Conservation (phyloP, 2,329 filamentous ascomycete species). For the Alternaria incomplexa region DNA sequence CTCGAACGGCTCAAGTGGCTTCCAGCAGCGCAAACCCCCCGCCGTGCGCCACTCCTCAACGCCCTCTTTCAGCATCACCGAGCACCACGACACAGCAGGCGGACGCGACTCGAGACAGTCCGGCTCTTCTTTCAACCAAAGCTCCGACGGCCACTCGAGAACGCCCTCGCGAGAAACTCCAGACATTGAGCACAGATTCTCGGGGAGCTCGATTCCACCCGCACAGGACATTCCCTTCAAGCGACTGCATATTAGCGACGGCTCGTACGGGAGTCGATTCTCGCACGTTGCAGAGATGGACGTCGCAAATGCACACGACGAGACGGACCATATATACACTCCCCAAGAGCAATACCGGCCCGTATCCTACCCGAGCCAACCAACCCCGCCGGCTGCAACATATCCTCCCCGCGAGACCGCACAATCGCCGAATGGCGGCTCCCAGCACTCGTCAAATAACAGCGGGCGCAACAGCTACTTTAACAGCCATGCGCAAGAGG, state of each 20-base stretch:
- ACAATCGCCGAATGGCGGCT: slow-evolving; percentile 35
- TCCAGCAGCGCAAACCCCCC: slow-evolving; percentile 35
- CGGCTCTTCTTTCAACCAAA: slow-evolving; percentile 39
- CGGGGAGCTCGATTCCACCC: slow-evolving; percentile 30
- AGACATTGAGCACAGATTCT: slow-evolving; percentile 33
- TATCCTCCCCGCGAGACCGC: slow-evolving; percentile 32
- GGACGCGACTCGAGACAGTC: slow-evolving; percentile 45
- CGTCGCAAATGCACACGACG: slow-evolving; percentile 33
- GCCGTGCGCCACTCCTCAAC: slow-evolving; percentile 28
- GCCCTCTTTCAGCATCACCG: slow-evolving; percentile 41
- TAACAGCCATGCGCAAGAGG: slow-evolving; percentile 41
- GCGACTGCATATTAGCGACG: slow-evolving; percentile 43
- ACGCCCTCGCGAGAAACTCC: slow-evolving; percentile 44
- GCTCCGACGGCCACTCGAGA: slow-evolving; percentile 44
- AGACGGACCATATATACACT: slow-evolving; percentile 27
- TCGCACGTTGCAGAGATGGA: slow-evolving; percentile 43
- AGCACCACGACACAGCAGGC: slow-evolving; percentile 37
- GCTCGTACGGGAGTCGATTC: slow-evolving; percentile 38
- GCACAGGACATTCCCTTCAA: slow-evolving; percentile 44
- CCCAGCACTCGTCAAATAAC: slow-evolving; percentile 40
- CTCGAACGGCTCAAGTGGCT: slow-evolving; percentile 27
- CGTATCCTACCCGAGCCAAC: slow-evolving; percentile 25
- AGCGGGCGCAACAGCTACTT: slow-evolving; percentile 33
- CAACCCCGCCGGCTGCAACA: slow-evolving; percentile 31
- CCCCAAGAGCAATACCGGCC: slow-evolving; percentile 29